Percentiles rank a stretch among this genome's conserved stretches.
Conservation (phyloP, 352 stramenopile genomes). For the Globisporangium uncinulatum region DNA sequence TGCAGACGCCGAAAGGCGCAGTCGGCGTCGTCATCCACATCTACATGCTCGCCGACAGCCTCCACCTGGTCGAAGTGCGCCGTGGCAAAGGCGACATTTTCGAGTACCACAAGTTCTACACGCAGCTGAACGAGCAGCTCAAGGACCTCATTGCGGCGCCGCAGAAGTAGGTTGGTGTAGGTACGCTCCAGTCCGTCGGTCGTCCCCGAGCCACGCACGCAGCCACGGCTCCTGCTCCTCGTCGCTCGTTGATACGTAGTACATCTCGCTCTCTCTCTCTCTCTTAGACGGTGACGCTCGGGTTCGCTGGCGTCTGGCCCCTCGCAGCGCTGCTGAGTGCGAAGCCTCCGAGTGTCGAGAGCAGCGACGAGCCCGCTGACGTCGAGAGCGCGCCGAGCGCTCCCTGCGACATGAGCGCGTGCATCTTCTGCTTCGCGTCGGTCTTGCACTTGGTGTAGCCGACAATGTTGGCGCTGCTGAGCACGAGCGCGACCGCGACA, state of each 20-base stretch:
- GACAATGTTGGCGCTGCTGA: slow-evolving; percentile 95
- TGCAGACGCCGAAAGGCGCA: slow-evolving; percentile 85
- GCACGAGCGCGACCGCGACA: slow-evolving; percentile 87
- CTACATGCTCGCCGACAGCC: slow-evolving; percentile 79
- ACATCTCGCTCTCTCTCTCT: slow-evolving; percentile 6
- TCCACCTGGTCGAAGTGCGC: slow-evolving; percentile 86
- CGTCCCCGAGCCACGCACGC: too few relatives aligned
- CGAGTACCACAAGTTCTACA: slow-evolving; percentile 90
- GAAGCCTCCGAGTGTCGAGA: slow-evolving; percentile 70
- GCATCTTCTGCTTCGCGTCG: slow-evolving; percentile 82
- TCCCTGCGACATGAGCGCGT: slow-evolving; percentile 72
- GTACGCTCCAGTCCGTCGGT: too few relatives aligned
- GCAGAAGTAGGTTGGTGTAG: neutral
- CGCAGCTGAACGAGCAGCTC: slow-evolving; percentile 84
- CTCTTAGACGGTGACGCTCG: slow-evolving; percentile 38
- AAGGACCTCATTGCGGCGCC: slow-evolving; percentile 68
- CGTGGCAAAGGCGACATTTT: slow-evolving; percentile 89
- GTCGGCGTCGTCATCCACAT: slow-evolving; percentile 88
- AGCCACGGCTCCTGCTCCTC: too few relatives aligned
- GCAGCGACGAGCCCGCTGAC: slow-evolving; percentile 63
- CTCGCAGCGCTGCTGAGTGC: slow-evolving; percentile 34
- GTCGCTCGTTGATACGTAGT: neutral
- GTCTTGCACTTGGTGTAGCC: slow-evolving; percentile 98
- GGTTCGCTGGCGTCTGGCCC: slow-evolving; percentile 13
- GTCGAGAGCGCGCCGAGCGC: slow-evolving; percentile 62